phyloP scores from a whole-genome alignment of 2,329 filamentous ascomycete genomes.

The Trichoderma oligosporum region DNA sequence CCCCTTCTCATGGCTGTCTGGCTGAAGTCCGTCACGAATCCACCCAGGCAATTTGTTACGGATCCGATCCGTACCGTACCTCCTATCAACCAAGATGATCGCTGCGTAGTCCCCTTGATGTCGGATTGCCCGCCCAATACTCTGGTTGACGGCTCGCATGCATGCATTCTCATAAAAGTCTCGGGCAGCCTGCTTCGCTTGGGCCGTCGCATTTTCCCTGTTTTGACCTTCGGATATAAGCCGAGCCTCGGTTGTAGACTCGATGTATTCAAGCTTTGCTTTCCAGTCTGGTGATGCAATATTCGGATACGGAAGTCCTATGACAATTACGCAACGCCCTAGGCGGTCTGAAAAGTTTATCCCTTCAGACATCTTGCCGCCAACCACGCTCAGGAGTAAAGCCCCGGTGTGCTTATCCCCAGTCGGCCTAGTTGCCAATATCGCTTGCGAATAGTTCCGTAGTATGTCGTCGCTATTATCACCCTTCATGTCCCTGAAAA shows the following conservation, averaged over 20 bases:
- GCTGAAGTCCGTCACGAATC: slow-evolving; percentile 70
- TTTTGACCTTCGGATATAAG: slow-evolving; percentile 27
- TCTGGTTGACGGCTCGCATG: slow-evolving; percentile 97
- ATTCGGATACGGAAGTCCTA: slow-evolving; percentile 91
- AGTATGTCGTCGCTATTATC: slow-evolving; percentile 66
- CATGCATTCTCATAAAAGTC: slow-evolving; percentile 93
- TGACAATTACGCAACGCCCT: slow-evolving; percentile 84
- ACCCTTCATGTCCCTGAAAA: slow-evolving; percentile 58
- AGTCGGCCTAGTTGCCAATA: slow-evolving; percentile 47
- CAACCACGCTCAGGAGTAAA: slow-evolving; percentile 83
- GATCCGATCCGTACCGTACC: slow-evolving; percentile 73
- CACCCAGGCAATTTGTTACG: slow-evolving; percentile 78
- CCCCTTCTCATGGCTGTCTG: slow-evolving; percentile 46
- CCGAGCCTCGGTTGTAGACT: slow-evolving; percentile 50
- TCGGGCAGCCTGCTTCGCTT: slow-evolving; percentile 56
- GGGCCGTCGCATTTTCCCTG: slow-evolving; percentile 26
- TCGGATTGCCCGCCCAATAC: slow-evolving; percentile 86
- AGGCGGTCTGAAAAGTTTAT: slow-evolving; percentile 96
- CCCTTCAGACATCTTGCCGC: slow-evolving; percentile 91
- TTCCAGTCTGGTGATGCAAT: slow-evolving; percentile 87
- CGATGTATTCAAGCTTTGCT: slow-evolving; percentile 83
- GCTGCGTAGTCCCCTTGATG: slow-evolving; percentile 86
- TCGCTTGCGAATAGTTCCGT: slow-evolving; percentile 65
- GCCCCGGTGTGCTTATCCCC: slow-evolving; percentile 53
- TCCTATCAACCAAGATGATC: slow-evolving; percentile 77